Evolutionary conservation across 1,284 basidiomycete species (phyloP), one percentile per base, ranked within the genome.

Genomic region (Fomitopsis pinicola): DNA sequence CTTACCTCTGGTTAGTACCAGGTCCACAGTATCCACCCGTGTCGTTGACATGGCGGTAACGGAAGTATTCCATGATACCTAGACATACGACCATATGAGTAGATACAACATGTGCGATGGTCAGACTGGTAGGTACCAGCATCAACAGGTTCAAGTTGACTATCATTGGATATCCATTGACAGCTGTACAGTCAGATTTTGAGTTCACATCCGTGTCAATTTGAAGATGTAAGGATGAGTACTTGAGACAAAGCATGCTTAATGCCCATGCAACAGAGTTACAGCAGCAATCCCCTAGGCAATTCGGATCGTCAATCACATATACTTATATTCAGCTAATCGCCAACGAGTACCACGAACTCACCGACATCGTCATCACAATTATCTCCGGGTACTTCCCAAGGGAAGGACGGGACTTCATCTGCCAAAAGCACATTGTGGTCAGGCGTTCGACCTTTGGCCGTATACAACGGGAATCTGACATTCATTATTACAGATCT

Each of bases 211-310:
- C 22, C 22, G 22, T 22, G 22, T 22, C 22, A 5, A 33, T 33
- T 5, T 33, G 30, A 33, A 22, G 22, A 22, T 22, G 22, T 5
- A 10, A 36, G n/a, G 28, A 35, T 22, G 44, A 59, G 8, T 33
- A 67, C 66, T 63, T 64, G 57, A 66, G 58, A 52, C 66, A 67
- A 1, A 67, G 59, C 63, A 64, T 66, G 50, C 66, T 67, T 30
- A 67, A 52, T n/a, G 64, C 59, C 54, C 62, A 67, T 5, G 66
- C 58, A 5, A 67, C 26, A 1, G 63, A 62, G 33, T 66, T 67
- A 52, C 66, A 67, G 40, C 66, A 67, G 35, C 66, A 67, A 12
- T 42, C 36, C 10, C 59, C 66, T 67, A 38, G 3, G 33, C 19
- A 33, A 12, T 9, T 30, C 22, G 22, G 2, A 22, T 22, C 22